Evolutionary conservation across 2,329 filamentous ascomycete species (phyloP).

Genomic region (Spiromastix sp.): DNA sequence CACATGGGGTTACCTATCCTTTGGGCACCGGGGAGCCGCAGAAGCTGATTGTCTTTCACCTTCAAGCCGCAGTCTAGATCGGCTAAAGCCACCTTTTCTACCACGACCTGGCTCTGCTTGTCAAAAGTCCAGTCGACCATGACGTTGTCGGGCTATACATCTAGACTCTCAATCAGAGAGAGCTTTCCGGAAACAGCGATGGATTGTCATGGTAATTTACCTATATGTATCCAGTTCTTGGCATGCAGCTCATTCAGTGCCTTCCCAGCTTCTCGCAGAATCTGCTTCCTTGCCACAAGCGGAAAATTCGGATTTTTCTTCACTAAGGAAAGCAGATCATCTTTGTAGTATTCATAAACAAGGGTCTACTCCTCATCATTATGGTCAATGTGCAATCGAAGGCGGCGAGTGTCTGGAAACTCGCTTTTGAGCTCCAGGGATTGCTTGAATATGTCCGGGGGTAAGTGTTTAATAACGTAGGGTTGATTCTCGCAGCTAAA

Average conservation of each 20-base stretch:
- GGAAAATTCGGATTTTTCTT: constrained; percentile 5
- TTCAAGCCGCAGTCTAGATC: too few relatives aligned
- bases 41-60: too few relatives aligned
- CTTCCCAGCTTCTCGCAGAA: constrained; percentile 3
- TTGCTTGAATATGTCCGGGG: constrained; percentile 2
- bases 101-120: too few relatives aligned
- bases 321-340: constrained; percentile 4
- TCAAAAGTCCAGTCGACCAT: too few relatives aligned
- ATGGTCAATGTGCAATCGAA: constrained; percentile 4
- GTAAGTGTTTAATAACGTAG: constrained; percentile 2
- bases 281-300: constrained; percentile 4
- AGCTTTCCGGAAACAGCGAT: too few relatives aligned
- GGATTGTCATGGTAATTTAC: too few relatives aligned
- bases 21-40: too few relatives aligned
- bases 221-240: too few relatives aligned
- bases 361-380: constrained; percentile 3
- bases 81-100: too few relatives aligned
- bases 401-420: constrained; percentile 3
- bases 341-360: constrained; percentile 4
- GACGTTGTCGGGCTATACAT: too few relatives aligned
- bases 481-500: constrained; percentile 3
- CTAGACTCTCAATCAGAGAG: too few relatives aligned
- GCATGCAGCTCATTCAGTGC: constrained; percentile 3
- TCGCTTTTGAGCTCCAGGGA: constrained; percentile 3
- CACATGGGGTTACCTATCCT: too few relatives aligned